A percentile compares a stretch with the other conserved stretches of the same genome.
Conservation (phyloP, 73 alveolate genomes). For the Paramecium octaurelia region DNA sequence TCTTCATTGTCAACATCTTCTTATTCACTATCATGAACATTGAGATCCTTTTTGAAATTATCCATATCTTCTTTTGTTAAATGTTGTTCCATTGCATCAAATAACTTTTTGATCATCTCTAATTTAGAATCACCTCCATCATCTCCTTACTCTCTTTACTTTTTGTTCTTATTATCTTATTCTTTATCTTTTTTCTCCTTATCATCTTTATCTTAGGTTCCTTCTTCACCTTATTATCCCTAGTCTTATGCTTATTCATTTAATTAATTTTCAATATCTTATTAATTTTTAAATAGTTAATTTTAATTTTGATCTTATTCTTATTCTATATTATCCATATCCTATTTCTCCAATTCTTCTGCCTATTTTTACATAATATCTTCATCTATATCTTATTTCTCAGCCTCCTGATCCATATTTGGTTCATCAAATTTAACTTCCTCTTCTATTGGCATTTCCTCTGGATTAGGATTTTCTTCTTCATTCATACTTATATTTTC, state of each 20-base stretch:
- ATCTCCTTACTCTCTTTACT: conserved; percentile 70
- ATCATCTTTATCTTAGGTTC: conserved; percentile 65
- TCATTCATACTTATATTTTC: conserved; percentile 20
- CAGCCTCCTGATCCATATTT: not conserved
- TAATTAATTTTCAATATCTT: not conserved
- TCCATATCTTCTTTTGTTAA: conserved; percentile 62
- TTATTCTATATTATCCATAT: conserved; percentile 36
- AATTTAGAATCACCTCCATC: conserved; percentile 66
- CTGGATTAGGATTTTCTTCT: conserved; percentile 30
- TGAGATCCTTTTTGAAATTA: conserved; percentile 45
- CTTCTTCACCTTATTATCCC: conserved; percentile 63
- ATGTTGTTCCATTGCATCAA: conserved; percentile 7
- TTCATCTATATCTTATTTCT: conserved; percentile 44
- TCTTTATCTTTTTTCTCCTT: conserved; percentile 21
- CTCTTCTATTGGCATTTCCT: conserved; percentile 53
- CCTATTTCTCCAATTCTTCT: conserved; percentile 46
- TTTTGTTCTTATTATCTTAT: conserved; percentile 50
- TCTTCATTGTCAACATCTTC: conserved; percentile 64
- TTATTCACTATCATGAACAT: conserved; percentile 70
- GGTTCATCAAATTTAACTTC: conserved; percentile 63
- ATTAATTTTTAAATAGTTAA: not conserved
- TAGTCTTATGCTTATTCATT: conserved; percentile 56
- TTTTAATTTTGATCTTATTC: conserved; percentile 48
- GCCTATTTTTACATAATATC: not conserved
- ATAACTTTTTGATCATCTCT: conserved; percentile 57